Conservation (phyloP, 1,139 yeast species). For the Taiozyma sp. region DNA sequence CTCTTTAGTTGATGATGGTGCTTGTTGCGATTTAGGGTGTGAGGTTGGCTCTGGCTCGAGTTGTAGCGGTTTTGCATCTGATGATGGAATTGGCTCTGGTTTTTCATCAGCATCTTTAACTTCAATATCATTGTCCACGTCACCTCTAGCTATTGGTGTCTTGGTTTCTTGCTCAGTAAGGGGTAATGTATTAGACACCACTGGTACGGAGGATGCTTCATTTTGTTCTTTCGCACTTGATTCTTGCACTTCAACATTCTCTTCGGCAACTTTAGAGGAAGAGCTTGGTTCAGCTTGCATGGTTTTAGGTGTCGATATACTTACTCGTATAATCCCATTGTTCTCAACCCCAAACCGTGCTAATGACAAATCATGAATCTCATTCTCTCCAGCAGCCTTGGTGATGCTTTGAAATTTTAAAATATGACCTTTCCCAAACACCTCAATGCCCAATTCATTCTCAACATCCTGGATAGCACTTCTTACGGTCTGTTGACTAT, state of each 20-base stretch:
- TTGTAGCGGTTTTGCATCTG: background rate
- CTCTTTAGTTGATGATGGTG: constrained; percentile 4
- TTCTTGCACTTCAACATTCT: background rate
- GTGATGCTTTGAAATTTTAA: constrained; percentile 18
- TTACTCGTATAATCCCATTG: constrained; percentile 21
- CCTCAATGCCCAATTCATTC: constrained; percentile 8
- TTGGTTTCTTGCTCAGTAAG: background rate
- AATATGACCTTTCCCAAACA: constrained; percentile 5
- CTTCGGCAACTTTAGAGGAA: background rate
- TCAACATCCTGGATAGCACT: constrained; percentile 11
- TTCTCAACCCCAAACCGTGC: constrained; percentile 20
- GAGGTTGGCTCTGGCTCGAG: background rate
- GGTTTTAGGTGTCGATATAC: constrained; percentile 1
- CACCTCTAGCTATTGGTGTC: background rate
- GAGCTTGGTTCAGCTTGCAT: background rate
- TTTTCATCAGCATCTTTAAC: background rate
- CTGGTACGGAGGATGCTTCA: background rate
- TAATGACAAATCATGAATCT: constrained; percentile 7
- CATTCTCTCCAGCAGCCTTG: constrained; percentile 12
- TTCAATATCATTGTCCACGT: background rate
- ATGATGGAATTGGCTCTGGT: background rate
- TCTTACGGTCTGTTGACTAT: constrained; percentile 6
- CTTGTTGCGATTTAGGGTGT: constrained; percentile 1
- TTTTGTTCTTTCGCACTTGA: background rate
- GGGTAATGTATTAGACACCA: too few species aligned